These are phyloP conservation scores for Xylaria curta DNA, from an alignment of 495 filamentous ascomycete species.

Conservation along the genomic window DNA sequence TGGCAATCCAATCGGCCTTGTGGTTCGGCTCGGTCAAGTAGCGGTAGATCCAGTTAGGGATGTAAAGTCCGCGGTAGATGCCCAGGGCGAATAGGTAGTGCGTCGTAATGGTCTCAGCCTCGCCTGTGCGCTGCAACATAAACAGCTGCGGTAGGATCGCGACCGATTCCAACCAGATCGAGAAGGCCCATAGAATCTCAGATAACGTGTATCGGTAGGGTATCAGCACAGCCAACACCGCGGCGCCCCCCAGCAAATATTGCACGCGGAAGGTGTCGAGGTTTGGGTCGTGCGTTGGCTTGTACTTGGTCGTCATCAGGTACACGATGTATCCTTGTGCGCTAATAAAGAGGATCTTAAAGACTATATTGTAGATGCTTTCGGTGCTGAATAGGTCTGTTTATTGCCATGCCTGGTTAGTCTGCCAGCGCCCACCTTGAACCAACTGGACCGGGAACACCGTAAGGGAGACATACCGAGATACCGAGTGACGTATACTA, in stretches of 20 bases:
- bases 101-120: slow-evolving; percentile 97
- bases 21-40: slow-evolving; percentile 72
- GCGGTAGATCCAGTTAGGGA: slow-evolving; percentile 96
- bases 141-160: slow-evolving; percentile 97
- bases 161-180: slow-evolving; percentile 95
- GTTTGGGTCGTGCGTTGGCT: slow-evolving; percentile 93
- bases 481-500: slow-evolving; percentile 93
- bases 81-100: slow-evolving; percentile 98
- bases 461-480: slow-evolving; percentile 61
- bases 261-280: slow-evolving; percentile 95
- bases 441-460: background rate
- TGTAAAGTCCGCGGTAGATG: slow-evolving; percentile 89
- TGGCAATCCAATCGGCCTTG: slow-evolving; percentile 80
- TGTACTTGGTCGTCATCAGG: slow-evolving; percentile 94
- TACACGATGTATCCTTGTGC: slow-evolving; percentile 93
- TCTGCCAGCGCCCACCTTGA: background rate
- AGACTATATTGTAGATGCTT: slow-evolving; percentile 86
- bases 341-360: slow-evolving; percentile 93
- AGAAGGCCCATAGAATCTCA: slow-evolving; percentile 95
- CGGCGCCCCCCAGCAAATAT: slow-evolving; percentile 83
- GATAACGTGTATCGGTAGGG: slow-evolving; percentile 74
- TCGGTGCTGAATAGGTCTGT: slow-evolving; percentile 87
- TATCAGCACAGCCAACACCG: slow-evolving; percentile 79
- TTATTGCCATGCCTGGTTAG: slow-evolving; percentile 13
- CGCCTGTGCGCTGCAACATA: slow-evolving; percentile 95